Evolutionary conservation across 257 asterid species (phyloP), one percentile per base, ranked within the genome.

Genomic region (Solanum clarkiae): DNA sequence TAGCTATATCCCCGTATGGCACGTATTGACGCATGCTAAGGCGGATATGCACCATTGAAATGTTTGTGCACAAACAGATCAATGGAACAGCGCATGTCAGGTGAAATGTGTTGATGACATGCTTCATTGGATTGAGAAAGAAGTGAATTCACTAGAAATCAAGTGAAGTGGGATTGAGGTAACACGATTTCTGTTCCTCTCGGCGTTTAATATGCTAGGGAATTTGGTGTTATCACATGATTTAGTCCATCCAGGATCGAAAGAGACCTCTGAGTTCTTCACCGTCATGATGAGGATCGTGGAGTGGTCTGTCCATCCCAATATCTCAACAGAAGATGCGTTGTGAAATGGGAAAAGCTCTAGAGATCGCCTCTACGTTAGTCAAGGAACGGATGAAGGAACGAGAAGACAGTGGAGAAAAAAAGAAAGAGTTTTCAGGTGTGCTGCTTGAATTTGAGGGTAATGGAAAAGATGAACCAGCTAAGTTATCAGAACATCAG

Each of bases 121-220:
- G 91, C 5, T 89, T 82, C n/a, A 85, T 11, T 91, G 93, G 93
- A 88, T 92, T 9, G 86, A 84, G 45, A 86, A 54, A 44, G 89
- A 85, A 18, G 81, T 63, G 13, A 57, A 55, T 13, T 13, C 8
- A n/a, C 68, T 14, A 9, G 63, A 77, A 26, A 1, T 8, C 0
- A 26, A 51, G 4, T 60, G 8, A 71, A n/a, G 47, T 17, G 88
- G 71, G 40, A 77, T 90, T 29, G 72, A 60, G 12, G 69, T 92
- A 2, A 92, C 88, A 44, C 83, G 84, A 42, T 92, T 81, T 49
- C 89, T 82, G 16, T 93, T 93, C 65, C 87, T 93, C 13, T 89
- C 92, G 20, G 55, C 89, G 42, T 91, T 93, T 65, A 93, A 93
- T 87, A 90, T 85, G 90, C 14, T 93, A 18, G 94, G 94, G 81